phyloP scores from a whole-genome alignment of 176 grass and related monocot species.

The Oryza officinalis region DNA sequence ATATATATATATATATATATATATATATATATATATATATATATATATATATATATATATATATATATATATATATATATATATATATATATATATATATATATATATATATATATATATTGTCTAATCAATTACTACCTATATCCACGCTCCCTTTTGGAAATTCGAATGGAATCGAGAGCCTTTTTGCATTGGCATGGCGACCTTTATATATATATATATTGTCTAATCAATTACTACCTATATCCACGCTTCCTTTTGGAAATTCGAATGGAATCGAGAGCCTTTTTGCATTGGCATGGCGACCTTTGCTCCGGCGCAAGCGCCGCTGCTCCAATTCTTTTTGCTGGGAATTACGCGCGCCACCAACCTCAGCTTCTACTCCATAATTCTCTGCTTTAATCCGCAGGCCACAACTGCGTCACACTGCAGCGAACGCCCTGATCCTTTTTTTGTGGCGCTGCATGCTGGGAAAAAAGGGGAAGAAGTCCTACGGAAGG shows the following conservation, averaged over 20 bases:
- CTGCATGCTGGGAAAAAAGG: no score
- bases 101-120: no score
- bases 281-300: not conserved
- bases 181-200: not conserved
- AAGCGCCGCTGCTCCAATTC: not conserved
- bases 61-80: no score
- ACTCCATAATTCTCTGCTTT: not conserved
- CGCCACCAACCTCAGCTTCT: constrained; percentile 32
- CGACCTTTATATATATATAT: no score
- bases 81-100: no score
- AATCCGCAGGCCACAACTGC: not conserved
- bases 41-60: no score
- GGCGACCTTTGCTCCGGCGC: constrained; percentile 10
- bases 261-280: constrained; percentile 17
- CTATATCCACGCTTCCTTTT: constrained; percentile 11
- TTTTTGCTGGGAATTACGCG: not conserved
- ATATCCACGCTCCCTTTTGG: constrained; percentile 11
- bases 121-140: constrained; percentile 1
- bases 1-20: no score
- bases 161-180: constrained; percentile 19
- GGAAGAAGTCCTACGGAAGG: no score
- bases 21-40: no score
- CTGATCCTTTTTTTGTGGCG: no score
- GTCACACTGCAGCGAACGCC: not conserved
- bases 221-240: not conserved